Base-by-base conservation (phyloP, 176 grass and related monocot species). In the Canna indica region DNA sequence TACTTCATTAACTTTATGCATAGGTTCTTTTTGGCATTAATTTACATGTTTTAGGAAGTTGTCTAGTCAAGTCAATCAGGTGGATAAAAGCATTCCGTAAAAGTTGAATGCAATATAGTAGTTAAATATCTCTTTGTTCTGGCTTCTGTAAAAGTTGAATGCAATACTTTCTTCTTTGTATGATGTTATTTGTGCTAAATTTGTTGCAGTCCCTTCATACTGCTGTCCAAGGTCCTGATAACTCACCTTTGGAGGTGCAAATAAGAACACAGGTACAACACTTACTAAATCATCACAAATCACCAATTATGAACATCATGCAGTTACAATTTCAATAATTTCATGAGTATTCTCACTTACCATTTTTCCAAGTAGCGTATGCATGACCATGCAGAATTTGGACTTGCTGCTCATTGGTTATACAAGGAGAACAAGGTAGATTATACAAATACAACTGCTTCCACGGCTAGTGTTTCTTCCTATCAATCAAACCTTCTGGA, bases 381-480 rank as follows among this genome's bases (percentile, higher is more conserved):
- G 93, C 93, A 97, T 83, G 88, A 97, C 24, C 85, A 90, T 75
- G 86, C 93, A 34, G 93, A 97, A 80, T 85, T 82, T 70, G 93
- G 93, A 72, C 93, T 87, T 16, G 93, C 93, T 65, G 93, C 93
- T 57, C 93, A 97, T 76, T 97, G 93, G 93, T 73, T 97, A n/a
- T 97, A 97, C 69, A 91, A 97, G 73, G 93, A 97, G 80, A 97
- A 80, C 42, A 85, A 81, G 70, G 62, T 84, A 30, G 81, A 87
- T 27, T 45, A 76, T 42, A 72, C 36, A 60, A 79, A 68, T 75
- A 75, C 70, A 57, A 85, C 73, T 68, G 78, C 75, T 85, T 81
- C 86, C 67, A 84, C 77, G 61, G 73, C 83, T 67, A 33, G 17
- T 15, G 65, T 60, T 71, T 83, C 76, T 69, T 66, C 87, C 73